Percentiles rank a stretch among this genome's conserved stretches.
Evolutionary conservation across 2,329 filamentous ascomycete genomes (phyloP).

Genomic region (Calonectria fujianensis): DNA sequence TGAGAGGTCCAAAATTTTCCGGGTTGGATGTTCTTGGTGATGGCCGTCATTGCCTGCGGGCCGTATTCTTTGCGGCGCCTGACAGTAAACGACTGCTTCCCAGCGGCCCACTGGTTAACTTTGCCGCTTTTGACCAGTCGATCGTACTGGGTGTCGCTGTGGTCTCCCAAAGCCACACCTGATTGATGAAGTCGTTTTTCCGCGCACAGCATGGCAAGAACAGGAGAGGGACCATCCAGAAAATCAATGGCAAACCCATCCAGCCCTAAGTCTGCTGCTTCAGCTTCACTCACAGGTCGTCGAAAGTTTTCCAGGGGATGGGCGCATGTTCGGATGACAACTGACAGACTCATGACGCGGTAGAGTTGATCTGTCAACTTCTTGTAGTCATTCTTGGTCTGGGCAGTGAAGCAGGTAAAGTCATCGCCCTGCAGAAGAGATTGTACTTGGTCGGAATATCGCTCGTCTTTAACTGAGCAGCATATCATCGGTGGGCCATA

Average conservation of each 20-base stretch:
- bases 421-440: slow-evolving; percentile 70
- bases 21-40: slow-evolving; percentile 74
- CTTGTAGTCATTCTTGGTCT: slow-evolving; percentile 84
- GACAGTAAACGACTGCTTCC: slow-evolving; percentile 78
- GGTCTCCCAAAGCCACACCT: slow-evolving; percentile 78
- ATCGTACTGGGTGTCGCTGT: slow-evolving; percentile 81
- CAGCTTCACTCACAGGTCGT: slow-evolving; percentile 71
- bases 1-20: slow-evolving; percentile 86
- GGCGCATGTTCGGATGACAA: slow-evolving; percentile 81
- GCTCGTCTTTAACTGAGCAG: slow-evolving; percentile 85
- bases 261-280: slow-evolving; percentile 78
- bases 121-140: slow-evolving; percentile 74
- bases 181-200: slow-evolving; percentile 81
- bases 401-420: slow-evolving; percentile 83
- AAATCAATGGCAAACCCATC: slow-evolving; percentile 88
- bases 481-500: slow-evolving; percentile 88
- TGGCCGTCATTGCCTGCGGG: slow-evolving; percentile 81
- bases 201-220: slow-evolving; percentile 91
- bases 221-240: slow-evolving; percentile 85
- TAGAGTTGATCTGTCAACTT: slow-evolving; percentile 81
- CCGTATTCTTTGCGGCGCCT: slow-evolving; percentile 88
- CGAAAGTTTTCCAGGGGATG: slow-evolving; percentile 73
- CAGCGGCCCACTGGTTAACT: slow-evolving; percentile 83
- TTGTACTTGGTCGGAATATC: slow-evolving; percentile 76
- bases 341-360: slow-evolving; percentile 77